Evolutionary conservation across 2,329 filamentous ascomycete genomes (phyloP).

Genomic region (Geosmithia morbida): DNA sequence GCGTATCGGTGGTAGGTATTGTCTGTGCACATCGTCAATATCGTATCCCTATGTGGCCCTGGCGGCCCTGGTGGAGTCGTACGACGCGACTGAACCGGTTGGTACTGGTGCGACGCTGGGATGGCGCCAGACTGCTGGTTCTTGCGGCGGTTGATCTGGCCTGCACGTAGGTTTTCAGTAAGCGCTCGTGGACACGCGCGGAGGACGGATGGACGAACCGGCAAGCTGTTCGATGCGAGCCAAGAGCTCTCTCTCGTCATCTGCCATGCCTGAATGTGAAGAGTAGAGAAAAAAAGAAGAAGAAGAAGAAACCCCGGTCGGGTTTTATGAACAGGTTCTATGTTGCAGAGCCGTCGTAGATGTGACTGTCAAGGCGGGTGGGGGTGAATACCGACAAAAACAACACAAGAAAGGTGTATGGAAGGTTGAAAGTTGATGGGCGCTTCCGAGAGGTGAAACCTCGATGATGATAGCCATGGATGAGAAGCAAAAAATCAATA

Average conservation of each 20-base stretch:
- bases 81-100: neutral
- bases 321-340: too few relatives aligned
- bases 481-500: too few relatives aligned
- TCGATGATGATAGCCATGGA: too few relatives aligned
- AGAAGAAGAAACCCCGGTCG: too few relatives aligned
- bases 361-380: too few relatives aligned
- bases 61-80: neutral
- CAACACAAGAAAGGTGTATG: too few relatives aligned
- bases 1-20: constrained; percentile 15
- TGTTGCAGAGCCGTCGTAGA: too few relatives aligned
- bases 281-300: too few relatives aligned
- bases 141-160: constrained; percentile 70
- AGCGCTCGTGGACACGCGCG: neutral
- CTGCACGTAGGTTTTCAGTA: constrained; percentile 23
- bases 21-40: constrained; percentile 8
- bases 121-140: constrained; percentile 35
- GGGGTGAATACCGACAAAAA: too few relatives aligned
- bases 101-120: neutral
- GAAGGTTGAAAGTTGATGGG: too few relatives aligned
- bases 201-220: constrained; percentile 17
- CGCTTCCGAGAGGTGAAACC: too few relatives aligned
- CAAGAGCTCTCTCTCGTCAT: constrained; percentile 37
- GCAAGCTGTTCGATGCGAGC: constrained; percentile 38
- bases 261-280: constrained; percentile 18
- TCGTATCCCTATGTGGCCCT: neutral